These are phyloP conservation scores for Xylaria flabelliformis DNA, from an alignment of 495 filamentous ascomycete genomes.

Conservation along the genomic window DNA sequence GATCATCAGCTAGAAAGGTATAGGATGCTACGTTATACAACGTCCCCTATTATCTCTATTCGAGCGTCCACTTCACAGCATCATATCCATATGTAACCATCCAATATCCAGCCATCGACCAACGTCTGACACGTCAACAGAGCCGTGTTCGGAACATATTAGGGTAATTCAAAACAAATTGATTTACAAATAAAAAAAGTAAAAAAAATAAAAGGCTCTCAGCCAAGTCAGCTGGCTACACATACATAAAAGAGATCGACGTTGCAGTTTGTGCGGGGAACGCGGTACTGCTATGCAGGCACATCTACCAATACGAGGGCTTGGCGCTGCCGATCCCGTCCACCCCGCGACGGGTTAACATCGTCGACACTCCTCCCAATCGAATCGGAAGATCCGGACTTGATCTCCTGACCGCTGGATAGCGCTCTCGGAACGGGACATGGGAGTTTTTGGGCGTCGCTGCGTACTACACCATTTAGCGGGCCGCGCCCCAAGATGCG, in stretches of 20 bases:
- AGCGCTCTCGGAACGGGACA: neutral
- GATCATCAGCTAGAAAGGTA: neutral
- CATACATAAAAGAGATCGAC: conserved; percentile 1
- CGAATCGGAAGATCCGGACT: conserved; percentile 17
- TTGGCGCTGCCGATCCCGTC: conserved; percentile 29
- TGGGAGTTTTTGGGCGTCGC: neutral
- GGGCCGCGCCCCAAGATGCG: conserved; percentile 7
- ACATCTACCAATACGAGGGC: conserved; percentile 26
- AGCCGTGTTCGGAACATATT: neutral
- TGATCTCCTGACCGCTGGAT: conserved; percentile 1
- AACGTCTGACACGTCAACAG: neutral
- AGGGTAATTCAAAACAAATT: neutral
- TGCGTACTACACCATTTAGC: neutral
- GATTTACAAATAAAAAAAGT: neutral
- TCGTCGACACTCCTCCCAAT: neutral
- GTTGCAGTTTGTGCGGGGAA: conserved; percentile 22
- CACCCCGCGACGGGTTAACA: conserved; percentile 4
- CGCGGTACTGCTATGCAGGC: conserved; percentile 4
- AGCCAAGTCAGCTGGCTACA: neutral
- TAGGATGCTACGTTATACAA: neutral
- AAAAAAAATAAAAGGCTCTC: neutral
- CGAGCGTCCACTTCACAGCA: neutral
- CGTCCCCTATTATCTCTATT: neutral
- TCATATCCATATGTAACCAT: neutral
- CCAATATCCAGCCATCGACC: neutral